phyloP scores from a whole-genome alignment of 768 basidiomycete genomes.

The Boletus huronensis region DNA sequence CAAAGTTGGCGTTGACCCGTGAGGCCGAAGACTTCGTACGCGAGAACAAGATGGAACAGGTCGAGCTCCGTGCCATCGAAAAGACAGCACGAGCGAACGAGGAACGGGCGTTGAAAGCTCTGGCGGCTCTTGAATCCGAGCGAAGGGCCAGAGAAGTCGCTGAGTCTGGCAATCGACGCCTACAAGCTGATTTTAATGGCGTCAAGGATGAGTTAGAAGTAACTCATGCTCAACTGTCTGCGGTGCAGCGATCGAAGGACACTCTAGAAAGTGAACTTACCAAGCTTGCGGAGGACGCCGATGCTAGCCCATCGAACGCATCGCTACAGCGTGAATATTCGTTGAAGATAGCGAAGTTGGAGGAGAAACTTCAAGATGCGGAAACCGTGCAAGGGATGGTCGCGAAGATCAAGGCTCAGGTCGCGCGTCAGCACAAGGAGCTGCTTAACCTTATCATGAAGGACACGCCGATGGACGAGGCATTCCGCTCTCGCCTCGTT shows the following conservation, averaged over 20 bases:
- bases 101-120: slow-evolving; percentile 52
- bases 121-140: slow-evolving; percentile 64
- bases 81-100: slow-evolving; percentile 62
- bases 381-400: slow-evolving; percentile 48
- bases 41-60: slow-evolving; percentile 68
- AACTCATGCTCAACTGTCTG: slow-evolving; percentile 47
- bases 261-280: slow-evolving; percentile 66
- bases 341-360: slow-evolving; percentile 55
- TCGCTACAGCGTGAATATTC: slow-evolving; percentile 65
- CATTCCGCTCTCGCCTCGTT: slow-evolving; percentile 59
- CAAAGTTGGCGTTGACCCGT: slow-evolving; percentile 63
- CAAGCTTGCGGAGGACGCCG: slow-evolving; percentile 58
- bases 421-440: slow-evolving; percentile 69
- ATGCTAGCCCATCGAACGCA: slow-evolving; percentile 50
- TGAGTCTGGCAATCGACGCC: slow-evolving; percentile 55
- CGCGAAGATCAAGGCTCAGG: slow-evolving; percentile 54
- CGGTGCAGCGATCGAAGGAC: slow-evolving; percentile 59
- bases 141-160: slow-evolving; percentile 60
- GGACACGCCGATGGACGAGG: slow-evolving; percentile 53
- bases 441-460: slow-evolving; percentile 62
- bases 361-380: slow-evolving; percentile 56
- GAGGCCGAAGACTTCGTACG: slow-evolving; percentile 82
- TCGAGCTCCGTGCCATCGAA: slow-evolving; percentile 64
- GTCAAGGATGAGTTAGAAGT: slow-evolving; percentile 55
- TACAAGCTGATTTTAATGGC: slow-evolving; percentile 59